phyloP scores from a whole-genome alignment of 2,329 filamentous ascomycete species.

The Sporothrix brasiliensis region DNA sequence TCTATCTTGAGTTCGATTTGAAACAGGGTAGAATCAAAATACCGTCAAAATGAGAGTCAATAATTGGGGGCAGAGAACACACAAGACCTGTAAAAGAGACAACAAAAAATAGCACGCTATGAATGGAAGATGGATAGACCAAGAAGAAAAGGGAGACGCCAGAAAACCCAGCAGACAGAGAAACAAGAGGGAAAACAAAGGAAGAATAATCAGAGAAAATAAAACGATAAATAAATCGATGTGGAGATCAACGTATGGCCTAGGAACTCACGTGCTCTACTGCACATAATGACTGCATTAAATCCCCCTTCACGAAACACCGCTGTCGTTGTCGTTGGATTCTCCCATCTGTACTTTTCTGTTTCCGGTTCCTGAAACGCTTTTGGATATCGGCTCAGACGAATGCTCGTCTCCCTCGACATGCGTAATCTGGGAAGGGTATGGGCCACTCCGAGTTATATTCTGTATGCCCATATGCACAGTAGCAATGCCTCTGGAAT shows the following conservation, averaged over 20 bases:
- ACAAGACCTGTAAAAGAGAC: neutral
- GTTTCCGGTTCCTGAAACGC: constrained; percentile 32
- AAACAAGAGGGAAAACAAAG: neutral
- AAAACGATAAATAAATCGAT: neutral
- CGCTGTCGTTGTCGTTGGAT: neutral
- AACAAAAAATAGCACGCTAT: neutral
- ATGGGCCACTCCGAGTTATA: neutral
- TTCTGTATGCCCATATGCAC: neutral
- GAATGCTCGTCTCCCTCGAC: neutral
- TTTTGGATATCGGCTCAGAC: constrained; percentile 38
- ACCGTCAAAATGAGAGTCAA: too few relatives aligned
- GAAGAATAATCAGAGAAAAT: neutral
- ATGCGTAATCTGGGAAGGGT: constrained; percentile 21
- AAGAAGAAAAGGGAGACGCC: neutral
- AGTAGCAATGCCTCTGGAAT: neutral
- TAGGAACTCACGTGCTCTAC: neutral
- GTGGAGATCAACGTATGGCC: neutral
- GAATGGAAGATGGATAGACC: neutral
- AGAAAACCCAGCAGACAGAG: neutral
- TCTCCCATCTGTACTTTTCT: neutral
- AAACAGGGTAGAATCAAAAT: too few relatives aligned
- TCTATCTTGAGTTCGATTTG: too few relatives aligned
- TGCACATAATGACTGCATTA: neutral
- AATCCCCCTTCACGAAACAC: neutral
- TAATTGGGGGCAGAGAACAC: neutral